phyloP scores from a whole-genome alignment of 140 eudicot species.

The Bidens hawaiensis region DNA sequence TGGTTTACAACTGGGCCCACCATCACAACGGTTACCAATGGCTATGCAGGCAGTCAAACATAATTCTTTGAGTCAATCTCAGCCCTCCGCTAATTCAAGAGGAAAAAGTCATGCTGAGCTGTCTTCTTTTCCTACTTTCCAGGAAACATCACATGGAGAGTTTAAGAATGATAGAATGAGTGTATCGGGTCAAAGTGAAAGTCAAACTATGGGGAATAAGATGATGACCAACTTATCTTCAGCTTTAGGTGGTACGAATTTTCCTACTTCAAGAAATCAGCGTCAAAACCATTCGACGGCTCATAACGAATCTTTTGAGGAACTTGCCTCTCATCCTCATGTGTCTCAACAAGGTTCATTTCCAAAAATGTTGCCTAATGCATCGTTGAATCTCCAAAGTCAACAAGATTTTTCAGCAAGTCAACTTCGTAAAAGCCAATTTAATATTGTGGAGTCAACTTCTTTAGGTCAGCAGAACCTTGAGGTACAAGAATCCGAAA shows the following conservation, averaged over 20 bases:
- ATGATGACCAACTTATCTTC: constrained; percentile 38
- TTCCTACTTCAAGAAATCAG: constrained; percentile 39
- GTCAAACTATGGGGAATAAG: constrained; percentile 29
- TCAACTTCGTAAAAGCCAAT: constrained; percentile 28
- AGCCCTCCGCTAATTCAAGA: constrained; percentile 32
- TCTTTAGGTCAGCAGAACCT: constrained; percentile 30
- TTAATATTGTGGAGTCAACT: constrained; percentile 51
- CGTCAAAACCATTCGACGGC: constrained; percentile 46
- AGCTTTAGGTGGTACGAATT: constrained; percentile 33
- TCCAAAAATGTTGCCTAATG: constrained; percentile 29
- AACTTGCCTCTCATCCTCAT: constrained; percentile 32
- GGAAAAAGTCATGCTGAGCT: constrained; percentile 41
- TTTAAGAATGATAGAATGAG: constrained; percentile 28
- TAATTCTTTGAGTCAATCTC: constrained; percentile 28
- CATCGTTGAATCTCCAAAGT: constrained; percentile 42
- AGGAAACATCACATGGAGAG: constrained; percentile 27
- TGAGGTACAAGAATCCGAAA: constrained; percentile 37
- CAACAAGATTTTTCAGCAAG: constrained; percentile 33
- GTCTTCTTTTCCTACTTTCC: constrained; percentile 33
- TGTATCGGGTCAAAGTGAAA: constrained; percentile 27
- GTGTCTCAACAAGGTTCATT: constrained; percentile 33
- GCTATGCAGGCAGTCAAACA: constrained; percentile 29
- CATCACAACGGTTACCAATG: constrained; percentile 55
- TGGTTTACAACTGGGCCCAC: constrained; percentile 91
- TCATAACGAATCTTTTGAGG: constrained; percentile 24